phyloP scores from a whole-genome alignment of 2,329 filamentous ascomycete genomes.

The Aureobasidium vineae region DNA sequence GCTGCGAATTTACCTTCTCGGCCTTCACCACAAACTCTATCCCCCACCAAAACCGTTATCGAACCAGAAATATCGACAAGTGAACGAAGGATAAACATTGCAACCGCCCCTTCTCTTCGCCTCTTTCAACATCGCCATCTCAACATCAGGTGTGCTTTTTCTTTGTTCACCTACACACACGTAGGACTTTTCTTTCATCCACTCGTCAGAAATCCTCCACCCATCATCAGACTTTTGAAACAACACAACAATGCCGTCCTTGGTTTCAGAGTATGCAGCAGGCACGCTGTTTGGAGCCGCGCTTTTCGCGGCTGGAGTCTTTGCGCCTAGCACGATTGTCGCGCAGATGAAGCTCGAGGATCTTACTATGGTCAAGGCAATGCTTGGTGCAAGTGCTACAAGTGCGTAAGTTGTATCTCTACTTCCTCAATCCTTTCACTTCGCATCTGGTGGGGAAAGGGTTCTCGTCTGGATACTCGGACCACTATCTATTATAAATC shows the following conservation, averaged over 20 bases:
- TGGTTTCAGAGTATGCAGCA: constrained; percentile 25
- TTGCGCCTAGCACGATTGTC: constrained; percentile 58
- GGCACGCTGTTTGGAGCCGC: constrained; percentile 63
- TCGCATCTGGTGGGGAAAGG: background rate
- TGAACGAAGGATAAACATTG: background rate
- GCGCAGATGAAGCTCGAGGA: constrained; percentile 60
- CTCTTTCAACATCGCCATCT: background rate
- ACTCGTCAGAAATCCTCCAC: background rate
- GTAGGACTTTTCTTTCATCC: background rate
- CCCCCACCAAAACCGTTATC: constrained; percentile 7
- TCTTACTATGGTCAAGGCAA: constrained; percentile 65
- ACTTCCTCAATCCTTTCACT: background rate
- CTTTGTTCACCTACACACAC: background rate
- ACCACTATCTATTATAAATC: background rate
- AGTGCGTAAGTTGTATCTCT: constrained; percentile 55
- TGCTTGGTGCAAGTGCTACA: constrained; percentile 60
- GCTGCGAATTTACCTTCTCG: background rate
- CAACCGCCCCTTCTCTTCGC: background rate
- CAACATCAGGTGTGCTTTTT: background rate
- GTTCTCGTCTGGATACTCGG: background rate
- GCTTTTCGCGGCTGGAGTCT: constrained; percentile 60
- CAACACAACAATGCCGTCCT: constrained; percentile 13
- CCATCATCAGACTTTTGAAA: background rate
- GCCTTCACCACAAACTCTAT: constrained; percentile 17
- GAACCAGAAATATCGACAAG: constrained; percentile 9